Percentiles rank a stretch among this genome's conserved stretches.
phyloP scores from a whole-genome alignment of 73 alveolate genomes.

The Paramecium sexaurelia region DNA sequence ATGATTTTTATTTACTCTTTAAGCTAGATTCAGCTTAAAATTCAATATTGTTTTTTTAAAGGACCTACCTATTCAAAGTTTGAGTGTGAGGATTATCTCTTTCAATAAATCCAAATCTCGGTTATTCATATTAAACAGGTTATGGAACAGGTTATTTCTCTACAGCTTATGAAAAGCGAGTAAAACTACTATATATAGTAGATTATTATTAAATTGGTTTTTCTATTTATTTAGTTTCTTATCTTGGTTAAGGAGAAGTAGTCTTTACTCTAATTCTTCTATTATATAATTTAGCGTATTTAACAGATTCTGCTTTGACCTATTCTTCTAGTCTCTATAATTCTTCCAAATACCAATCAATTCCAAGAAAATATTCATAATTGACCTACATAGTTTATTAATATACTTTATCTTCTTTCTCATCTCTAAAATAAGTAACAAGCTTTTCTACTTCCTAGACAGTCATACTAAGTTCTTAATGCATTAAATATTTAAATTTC shows the following conservation, averaged over 20 bases:
- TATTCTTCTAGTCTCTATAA: neutral
- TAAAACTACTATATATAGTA: constrained; percentile 41
- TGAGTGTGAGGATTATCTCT: constrained; percentile 18
- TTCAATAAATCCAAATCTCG: constrained; percentile 21
- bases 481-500: constrained; percentile 29
- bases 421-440: constrained; percentile 31
- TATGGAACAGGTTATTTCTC: constrained; percentile 19
- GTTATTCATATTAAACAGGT: constrained; percentile 22
- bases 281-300: constrained; percentile 7
- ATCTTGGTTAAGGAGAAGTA: neutral
- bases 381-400: neutral
- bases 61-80: neutral
- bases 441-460: neutral
- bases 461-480: constrained; percentile 13
- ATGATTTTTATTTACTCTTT: neutral
- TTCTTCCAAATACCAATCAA: constrained; percentile 53
- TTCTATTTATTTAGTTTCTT: neutral
- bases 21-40: neutral
- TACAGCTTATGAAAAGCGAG: constrained; percentile 32
- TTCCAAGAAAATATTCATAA: constrained; percentile 20
- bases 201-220: neutral
- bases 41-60: neutral
- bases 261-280: neutral
- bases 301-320: neutral
- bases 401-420: constrained; percentile 33